Percentiles rank a stretch among this genome's conserved stretches.
Conservation (phyloP, 225 moss, liverwort and hornwort genomes). For the Antitrichia curtipendula region DNA sequence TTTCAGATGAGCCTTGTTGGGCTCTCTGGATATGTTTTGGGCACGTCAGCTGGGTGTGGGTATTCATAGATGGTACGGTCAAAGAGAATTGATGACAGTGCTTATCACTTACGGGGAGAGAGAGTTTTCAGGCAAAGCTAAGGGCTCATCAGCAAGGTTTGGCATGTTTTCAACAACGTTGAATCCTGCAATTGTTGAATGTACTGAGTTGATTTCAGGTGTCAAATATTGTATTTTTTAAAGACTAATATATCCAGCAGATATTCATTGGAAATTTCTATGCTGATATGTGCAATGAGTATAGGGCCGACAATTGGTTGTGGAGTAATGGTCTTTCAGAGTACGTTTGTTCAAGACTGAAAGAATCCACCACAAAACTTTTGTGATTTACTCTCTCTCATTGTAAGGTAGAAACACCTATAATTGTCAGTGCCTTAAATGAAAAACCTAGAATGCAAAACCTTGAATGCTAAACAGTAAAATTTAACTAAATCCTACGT, state of each 20-base stretch:
- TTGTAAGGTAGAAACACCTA: not conserved
- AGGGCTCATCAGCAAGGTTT: not conserved
- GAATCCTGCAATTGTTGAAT: not conserved
- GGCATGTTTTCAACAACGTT: not conserved
- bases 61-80: not conserved
- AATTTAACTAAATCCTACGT: too few relatives aligned
- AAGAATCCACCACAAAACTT: not conserved
- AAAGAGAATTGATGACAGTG: not conserved
- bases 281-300: not conserved
- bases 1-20: not conserved
- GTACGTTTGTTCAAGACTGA: not conserved
- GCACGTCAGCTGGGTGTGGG: not conserved
- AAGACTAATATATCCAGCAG: not conserved
- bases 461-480: too few relatives aligned
- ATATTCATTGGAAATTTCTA: not conserved
- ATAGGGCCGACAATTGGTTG: not conserved
- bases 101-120: not conserved
- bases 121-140: not conserved
- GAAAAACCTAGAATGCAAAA: too few relatives aligned
- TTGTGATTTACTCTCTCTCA: not conserved
- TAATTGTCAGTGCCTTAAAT: not conserved
- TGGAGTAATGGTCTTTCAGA: not conserved
- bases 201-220: not conserved
- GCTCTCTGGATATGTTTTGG: not conserved
- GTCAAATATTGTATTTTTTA: not conserved